Conservation (phyloP, 805 yeast genomes). For the Wickerhamiella lipophila region DNA sequence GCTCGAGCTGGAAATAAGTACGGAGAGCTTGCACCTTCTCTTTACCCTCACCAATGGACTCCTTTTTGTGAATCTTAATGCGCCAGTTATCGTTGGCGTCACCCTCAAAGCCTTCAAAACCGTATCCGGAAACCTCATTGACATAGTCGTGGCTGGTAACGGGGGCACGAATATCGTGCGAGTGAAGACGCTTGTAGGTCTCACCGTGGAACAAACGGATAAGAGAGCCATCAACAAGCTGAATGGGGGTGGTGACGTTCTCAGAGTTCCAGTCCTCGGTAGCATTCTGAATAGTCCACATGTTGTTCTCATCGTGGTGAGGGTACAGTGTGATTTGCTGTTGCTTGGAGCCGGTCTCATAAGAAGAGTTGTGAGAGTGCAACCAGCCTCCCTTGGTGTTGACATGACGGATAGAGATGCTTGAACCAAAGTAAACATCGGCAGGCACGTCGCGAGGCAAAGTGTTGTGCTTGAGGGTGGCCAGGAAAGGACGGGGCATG, state of each 20-base stretch:
- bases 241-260: constrained; percentile 31
- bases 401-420: constrained; percentile 57
- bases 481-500: constrained; percentile 57
- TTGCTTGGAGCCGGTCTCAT: constrained; percentile 89
- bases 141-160: constrained; percentile 84
- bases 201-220: constrained; percentile 57
- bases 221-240: constrained; percentile 41
- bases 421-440: constrained; percentile 61
- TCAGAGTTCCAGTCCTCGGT: constrained; percentile 22
- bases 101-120: constrained; percentile 48
- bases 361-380: constrained; percentile 66
- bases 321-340: constrained; percentile 79
- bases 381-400: constrained; percentile 59
- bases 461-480: constrained; percentile 37
- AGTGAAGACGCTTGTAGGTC: constrained; percentile 58
- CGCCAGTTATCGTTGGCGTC: constrained; percentile 61
- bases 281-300: constrained; percentile 59
- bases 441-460: constrained; percentile 38
- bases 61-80: constrained; percentile 37
- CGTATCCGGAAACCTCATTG: constrained; percentile 65
- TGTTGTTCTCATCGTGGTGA: constrained; percentile 45
- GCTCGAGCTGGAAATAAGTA: constrained; percentile 56
- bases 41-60: constrained; percentile 29
- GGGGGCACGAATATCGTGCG: constrained; percentile 70
- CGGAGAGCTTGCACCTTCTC: constrained; percentile 43